Conservation (phyloP, 2,329 filamentous ascomycete species). For the Moelleriella libera region DNA sequence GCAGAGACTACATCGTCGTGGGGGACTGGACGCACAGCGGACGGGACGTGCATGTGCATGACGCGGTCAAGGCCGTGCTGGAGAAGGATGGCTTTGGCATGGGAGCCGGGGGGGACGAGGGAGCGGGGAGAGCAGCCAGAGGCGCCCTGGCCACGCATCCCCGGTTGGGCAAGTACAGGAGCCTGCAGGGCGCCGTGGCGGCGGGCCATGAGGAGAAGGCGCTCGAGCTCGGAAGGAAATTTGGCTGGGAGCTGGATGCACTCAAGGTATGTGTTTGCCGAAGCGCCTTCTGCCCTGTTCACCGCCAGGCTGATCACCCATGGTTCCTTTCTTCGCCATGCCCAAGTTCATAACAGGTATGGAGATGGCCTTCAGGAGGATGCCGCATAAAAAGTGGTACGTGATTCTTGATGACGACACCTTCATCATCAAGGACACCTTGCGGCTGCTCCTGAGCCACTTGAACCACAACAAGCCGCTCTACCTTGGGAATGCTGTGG, state of each 20-base stretch:
- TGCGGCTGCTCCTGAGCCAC: constrained; percentile 32
- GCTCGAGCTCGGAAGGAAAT: constrained; percentile 18
- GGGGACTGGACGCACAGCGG: constrained; percentile 31
- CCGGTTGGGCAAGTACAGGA: constrained; percentile 25
- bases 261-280: constrained; percentile 24
- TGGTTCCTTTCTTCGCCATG: too few species aligned
- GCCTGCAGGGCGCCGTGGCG: constrained; percentile 22
- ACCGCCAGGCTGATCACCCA: not conserved
- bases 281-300: not conserved
- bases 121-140: too few species aligned
- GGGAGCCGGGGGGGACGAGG: too few species aligned
- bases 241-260: constrained; percentile 35
- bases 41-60: constrained; percentile 17
- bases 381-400: constrained; percentile 45
- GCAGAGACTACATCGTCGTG: constrained; percentile 30
- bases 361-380: constrained; percentile 32
- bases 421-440: constrained; percentile 34
- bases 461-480: constrained; percentile 30
- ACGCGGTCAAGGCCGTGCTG: constrained; percentile 24
- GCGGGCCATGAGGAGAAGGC: constrained; percentile 23
- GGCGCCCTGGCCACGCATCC: constrained; percentile 7
- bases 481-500: constrained; percentile 43
- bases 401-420: constrained; percentile 44
- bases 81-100: constrained; percentile 7
- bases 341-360: constrained; percentile 38